phyloP scores from a whole-genome alignment of 2,329 filamentous ascomycete genomes.

The Exserohilum turcica region DNA sequence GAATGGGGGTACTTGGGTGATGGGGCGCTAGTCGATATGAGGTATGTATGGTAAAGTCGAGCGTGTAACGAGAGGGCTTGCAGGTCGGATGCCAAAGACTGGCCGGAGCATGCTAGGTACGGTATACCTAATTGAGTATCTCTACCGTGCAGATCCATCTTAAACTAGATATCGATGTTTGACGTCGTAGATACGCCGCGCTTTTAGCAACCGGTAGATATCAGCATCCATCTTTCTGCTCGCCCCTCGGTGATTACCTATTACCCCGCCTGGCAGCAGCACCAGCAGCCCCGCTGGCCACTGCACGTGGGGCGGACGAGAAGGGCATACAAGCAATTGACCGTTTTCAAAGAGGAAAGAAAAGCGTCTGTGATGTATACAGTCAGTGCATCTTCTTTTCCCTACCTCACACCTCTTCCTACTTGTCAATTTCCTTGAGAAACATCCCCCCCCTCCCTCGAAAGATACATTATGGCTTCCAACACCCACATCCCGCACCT shows the following conservation, averaged over 20 bases:
- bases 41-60: too few relatives aligned
- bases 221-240: background rate
- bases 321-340: background rate
- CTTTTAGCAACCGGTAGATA: constrained; percentile 13
- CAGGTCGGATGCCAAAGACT: too few relatives aligned
- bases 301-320: background rate
- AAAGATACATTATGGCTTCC: constrained; percentile 5
- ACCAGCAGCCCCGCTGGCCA: background rate
- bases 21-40: too few relatives aligned
- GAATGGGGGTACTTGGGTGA: too few relatives aligned
- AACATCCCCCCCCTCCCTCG: background rate
- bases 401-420: background rate
- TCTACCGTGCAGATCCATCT: too few relatives aligned
- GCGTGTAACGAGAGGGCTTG: too few relatives aligned
- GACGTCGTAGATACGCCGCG: background rate
- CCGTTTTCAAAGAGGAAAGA: background rate
- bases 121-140: too few relatives aligned
- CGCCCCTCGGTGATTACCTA: constrained; percentile 1
- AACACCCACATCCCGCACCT: constrained; percentile 26
- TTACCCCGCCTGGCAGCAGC: constrained; percentile 11
- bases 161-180: too few relatives aligned
- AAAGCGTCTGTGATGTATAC: too few relatives aligned
- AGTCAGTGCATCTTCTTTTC: too few relatives aligned
- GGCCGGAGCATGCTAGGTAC: too few relatives aligned
- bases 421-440: background rate